phyloP scores from a whole-genome alignment of 306 rosid species.

The Macrotyloma uniflorum region DNA sequence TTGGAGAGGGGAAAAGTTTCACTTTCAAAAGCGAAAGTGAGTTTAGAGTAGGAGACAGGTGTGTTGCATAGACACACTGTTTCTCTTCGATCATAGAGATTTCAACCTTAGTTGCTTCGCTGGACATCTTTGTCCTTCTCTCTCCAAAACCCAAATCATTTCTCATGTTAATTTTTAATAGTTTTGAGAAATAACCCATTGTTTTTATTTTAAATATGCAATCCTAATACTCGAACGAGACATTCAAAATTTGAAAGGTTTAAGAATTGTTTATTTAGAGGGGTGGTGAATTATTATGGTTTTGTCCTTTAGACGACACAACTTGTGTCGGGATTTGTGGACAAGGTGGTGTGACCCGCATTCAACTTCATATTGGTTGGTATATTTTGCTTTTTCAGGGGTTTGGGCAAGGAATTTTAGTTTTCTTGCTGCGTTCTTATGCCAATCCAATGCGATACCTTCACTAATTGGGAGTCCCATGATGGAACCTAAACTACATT shows the following conservation, averaged over 20 bases:
- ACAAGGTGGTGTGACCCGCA: constrained; percentile 1
- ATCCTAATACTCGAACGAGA: too few relatives aligned
- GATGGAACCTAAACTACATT: neutral
- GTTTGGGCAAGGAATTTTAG: constrained; percentile 40
- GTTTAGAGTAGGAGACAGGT: constrained; percentile 35
- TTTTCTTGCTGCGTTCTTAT: constrained; percentile 24
- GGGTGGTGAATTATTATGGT: neutral
- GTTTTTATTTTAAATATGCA: too few relatives aligned
- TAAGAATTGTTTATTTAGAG: too few relatives aligned
- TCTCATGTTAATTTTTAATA: too few relatives aligned
- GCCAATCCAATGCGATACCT: neutral
- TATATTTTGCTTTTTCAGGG: constrained; percentile 19
- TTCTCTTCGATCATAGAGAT: constrained; percentile 42
- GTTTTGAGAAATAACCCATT: too few relatives aligned
- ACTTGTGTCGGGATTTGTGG: neutral
- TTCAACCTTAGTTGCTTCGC: constrained; percentile 32
- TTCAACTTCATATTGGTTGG: neutral
- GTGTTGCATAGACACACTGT: constrained; percentile 39
- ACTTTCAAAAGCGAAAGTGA: constrained; percentile 11
- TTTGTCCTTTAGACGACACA: neutral
- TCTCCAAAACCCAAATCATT: neutral
- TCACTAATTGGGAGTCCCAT: neutral
- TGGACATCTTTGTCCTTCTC: constrained; percentile 46
- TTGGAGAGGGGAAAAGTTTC: constrained; percentile 12
- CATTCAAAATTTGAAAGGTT: too few relatives aligned